Evolutionary conservation across 768 basidiomycete genomes (phyloP), one percentile per base, ranked within the genome.

Genomic region (Suillus weaverae): DNA sequence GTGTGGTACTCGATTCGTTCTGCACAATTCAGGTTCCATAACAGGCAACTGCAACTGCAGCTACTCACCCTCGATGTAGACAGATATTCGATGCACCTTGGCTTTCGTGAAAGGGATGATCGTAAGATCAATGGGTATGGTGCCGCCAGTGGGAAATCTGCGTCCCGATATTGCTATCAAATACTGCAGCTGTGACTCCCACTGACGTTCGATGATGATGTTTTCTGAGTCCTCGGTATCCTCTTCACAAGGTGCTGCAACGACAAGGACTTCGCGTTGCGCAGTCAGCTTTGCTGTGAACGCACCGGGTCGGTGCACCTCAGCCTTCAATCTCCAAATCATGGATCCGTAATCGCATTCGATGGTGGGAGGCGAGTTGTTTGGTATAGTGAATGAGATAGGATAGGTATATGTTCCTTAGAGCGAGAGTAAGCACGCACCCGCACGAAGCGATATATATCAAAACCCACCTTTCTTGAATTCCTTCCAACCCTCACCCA

Each of bases 341-440:
- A 97, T 90, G 2, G 86, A 83, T 9, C 95, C 97, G 68, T 85
- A 89, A 44, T 89, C 86, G 66, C 89, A 88, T 48, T 83, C 80
- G 66, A 98, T 81, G 0, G 89, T 88, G 1, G 97, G 94, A 5
- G 97, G 96, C 14, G 91, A 83, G 66, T 85, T 81, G 5, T 88
- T 80, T 0, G 96, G 95, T 62, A 99, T 88, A 11, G 90, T 79
- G 74, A 99, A 95, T 6, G 94, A 94, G 69, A 99, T 92, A 1
- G 97, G 97, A 76, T 94, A 99, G 18, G 92, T 95, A 74, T 99
- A 98, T 6, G 89, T 91, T 39, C 96, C 96, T 93, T 67, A 10
- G 48, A 57, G 43, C 30, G n/a, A 62, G 41, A 62, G 62, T 39
- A 64, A 26, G 67, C 44, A 39, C 61, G 53, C 44, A 9, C 44